Base-by-base conservation (phyloP, 495 filamentous ascomycete species). In the Talaromyces trachyspermus region DNA sequence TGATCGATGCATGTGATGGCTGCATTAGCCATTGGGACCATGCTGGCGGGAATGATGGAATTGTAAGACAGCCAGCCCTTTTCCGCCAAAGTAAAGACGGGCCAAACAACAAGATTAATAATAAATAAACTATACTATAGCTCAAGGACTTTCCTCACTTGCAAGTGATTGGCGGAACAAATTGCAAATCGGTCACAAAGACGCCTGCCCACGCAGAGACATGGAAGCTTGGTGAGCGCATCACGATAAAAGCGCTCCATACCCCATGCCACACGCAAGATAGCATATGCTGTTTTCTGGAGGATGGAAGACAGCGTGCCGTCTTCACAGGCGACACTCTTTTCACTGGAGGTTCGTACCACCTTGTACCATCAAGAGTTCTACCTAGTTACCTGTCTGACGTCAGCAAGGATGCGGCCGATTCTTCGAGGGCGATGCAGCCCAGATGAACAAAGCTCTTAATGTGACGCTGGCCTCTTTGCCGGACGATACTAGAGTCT, bases 221-320 rank as follows among this genome's bases (percentile, higher is more conserved):
- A 10, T 96, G 96, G 74, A 84, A 79, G 54, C 81, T 97, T 49
- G 92, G 94, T 48, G 77, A 84, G 46, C 67, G 69, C 29, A 91
- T 98, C 56, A 75, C 75, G 2, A 88, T 96, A 43, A 92, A 79
- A 57, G 86, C 86, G n/a, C 66, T 97, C 19, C 84, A 97, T 66
- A 98, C 92, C 6, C 92, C 92, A 3, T 98, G 92, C 62, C 94
- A 98, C 61, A 98, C 92, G 2, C 92, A 96, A 65, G 92, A 98
- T 63, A 95, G 89, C 58, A 95, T 98, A 54, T 97, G 92, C 75
- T 98, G 79, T 54, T 78, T 78, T 43, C 80, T 92, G 73, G 77
- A 95, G 63, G 92, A 97, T 56, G 81, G 78, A 9, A 71, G 81
- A 20, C 80, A 95, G 40, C 80, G 76, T 53, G 94, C 76, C 7